Conservation (phyloP, 2,329 filamentous ascomycete species). For the Geoglossum cookeanum region DNA sequence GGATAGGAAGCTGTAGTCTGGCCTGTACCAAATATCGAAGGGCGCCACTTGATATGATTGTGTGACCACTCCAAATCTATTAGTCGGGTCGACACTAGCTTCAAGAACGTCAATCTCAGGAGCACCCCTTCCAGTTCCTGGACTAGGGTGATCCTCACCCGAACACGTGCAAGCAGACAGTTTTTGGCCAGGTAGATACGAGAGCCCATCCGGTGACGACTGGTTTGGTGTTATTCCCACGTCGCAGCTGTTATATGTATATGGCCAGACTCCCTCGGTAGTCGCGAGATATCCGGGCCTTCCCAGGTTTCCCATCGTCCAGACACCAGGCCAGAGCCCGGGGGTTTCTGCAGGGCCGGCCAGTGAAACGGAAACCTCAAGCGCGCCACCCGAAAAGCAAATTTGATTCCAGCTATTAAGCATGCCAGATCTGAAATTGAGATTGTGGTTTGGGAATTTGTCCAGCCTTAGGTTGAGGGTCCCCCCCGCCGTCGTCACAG, state of each 20-base stretch:
- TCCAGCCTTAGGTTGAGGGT: conserved; percentile 28
- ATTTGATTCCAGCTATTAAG: conserved; percentile 33
- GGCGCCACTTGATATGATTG: conserved; percentile 31
- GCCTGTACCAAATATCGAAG: conserved; percentile 31
- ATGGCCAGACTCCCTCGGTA: conserved; percentile 35
- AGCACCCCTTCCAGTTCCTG: conserved; percentile 27
- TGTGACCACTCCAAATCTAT: conserved; percentile 25
- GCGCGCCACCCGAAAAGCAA: conserved; percentile 34
- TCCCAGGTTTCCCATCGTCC: conserved; percentile 35
- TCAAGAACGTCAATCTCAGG: conserved; percentile 31
- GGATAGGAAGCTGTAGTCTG: conserved; percentile 32
- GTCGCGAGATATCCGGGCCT: conserved; percentile 31
- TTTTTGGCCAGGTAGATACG: conserved; percentile 25
- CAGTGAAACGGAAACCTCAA: conserved; percentile 32
- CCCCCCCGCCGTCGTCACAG: conserved; percentile 29
- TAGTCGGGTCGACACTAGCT: conserved; percentile 25
- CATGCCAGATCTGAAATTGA: conserved; percentile 31
- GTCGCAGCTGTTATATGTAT: conserved; percentile 33
- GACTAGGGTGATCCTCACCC: conserved; percentile 27
- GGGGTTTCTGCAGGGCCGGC: conserved; percentile 30
- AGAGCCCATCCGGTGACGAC: conserved; percentile 24
- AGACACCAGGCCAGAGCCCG: conserved; percentile 33
- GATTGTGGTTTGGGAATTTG: conserved; percentile 25
- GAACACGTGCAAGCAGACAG: conserved; percentile 26
- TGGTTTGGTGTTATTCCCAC: conserved; percentile 31